phyloP scores from a whole-genome alignment of 2,329 filamentous ascomycete species.

The Leptographium flavum region DNA sequence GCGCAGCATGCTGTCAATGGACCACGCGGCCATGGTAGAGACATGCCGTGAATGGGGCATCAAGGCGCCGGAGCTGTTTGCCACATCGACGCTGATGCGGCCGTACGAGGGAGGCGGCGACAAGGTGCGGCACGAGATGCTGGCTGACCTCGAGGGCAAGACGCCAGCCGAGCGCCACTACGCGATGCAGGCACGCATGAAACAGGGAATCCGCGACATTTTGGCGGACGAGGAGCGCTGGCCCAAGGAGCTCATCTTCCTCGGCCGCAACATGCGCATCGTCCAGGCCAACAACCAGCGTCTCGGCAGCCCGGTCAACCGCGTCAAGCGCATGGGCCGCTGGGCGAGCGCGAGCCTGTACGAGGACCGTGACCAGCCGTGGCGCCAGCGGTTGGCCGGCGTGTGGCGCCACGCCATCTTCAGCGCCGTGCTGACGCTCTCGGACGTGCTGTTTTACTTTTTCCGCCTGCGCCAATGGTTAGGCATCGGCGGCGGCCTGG shows the following conservation, averaged over 20 bases:
- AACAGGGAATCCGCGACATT: constrained; percentile 51
- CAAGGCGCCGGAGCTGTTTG: constrained; percentile 78
- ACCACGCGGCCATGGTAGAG: constrained; percentile 62
- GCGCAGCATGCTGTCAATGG: constrained; percentile 87
- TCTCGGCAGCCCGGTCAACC: constrained; percentile 76
- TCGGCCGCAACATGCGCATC: constrained; percentile 81
- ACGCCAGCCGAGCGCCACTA: constrained; percentile 62
- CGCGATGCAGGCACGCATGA: constrained; percentile 78
- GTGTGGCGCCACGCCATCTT: constrained; percentile 73
- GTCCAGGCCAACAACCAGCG: constrained; percentile 90
- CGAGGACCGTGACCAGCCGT: constrained; percentile 52
- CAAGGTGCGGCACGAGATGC: constrained; percentile 50
- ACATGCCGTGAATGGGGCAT: constrained; percentile 78
- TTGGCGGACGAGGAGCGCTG: constrained; percentile 76
- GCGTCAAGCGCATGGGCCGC: constrained; percentile 82
- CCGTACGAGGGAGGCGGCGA: constrained; percentile 80
- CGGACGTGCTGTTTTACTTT: constrained; percentile 73
- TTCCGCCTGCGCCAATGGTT: constrained; percentile 65
- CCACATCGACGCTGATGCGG: constrained; percentile 74
- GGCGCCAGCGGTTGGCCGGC: constrained; percentile 49
- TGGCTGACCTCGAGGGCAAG: constrained; percentile 43
- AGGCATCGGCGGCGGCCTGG: constrained; percentile 71
- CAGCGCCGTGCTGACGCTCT: constrained; percentile 56
- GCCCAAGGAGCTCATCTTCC: constrained; percentile 84
- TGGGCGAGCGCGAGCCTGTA: constrained; percentile 82